These are phyloP conservation scores for Candida sanyiensis DNA, from an alignment of 805 yeast species.

Conservation along the genomic window DNA sequence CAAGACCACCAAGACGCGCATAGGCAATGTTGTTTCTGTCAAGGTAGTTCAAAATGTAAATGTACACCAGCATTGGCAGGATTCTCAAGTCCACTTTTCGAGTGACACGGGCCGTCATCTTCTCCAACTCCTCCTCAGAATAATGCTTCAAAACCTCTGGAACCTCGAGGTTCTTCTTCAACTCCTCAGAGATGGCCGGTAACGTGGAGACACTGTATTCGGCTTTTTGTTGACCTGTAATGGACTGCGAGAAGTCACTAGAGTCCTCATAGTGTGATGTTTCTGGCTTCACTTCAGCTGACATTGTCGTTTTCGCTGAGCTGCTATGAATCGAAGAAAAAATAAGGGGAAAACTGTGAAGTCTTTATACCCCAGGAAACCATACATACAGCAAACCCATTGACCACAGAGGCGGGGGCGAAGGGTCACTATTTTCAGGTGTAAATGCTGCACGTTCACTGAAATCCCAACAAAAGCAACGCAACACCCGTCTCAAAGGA, in stretches of 20 bases:
- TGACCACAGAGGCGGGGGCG: too few relatives aligned
- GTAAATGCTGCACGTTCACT: too few relatives aligned
- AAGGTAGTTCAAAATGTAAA: constrained; percentile 46
- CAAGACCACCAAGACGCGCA: constrained; percentile 45
- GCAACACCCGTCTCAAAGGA: too few relatives aligned
- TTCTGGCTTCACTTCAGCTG: neutral
- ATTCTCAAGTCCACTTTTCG: constrained; percentile 45
- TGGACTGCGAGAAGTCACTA: neutral
- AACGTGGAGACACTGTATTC: neutral
- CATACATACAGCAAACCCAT: too few relatives aligned
- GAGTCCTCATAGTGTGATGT: neutral
- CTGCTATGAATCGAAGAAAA: neutral
- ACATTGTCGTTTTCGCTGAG: too few relatives aligned
- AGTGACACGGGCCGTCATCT: constrained; percentile 37
- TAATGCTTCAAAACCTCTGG: constrained; percentile 22
- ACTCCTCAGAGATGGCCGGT: constrained; percentile 12
- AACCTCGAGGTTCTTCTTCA: constrained; percentile 12
- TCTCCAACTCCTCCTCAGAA: constrained; percentile 37
- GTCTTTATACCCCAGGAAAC: too few relatives aligned
- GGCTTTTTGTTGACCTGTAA: neutral
- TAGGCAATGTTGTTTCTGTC: constrained; percentile 47
- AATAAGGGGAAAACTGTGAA: too few relatives aligned
- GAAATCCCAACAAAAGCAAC: too few relatives aligned
- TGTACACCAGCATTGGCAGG: constrained; percentile 43
- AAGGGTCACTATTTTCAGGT: too few relatives aligned